Base-by-base conservation (phyloP, 202 grass and related monocot species). In the Carex sylvatica region DNA sequence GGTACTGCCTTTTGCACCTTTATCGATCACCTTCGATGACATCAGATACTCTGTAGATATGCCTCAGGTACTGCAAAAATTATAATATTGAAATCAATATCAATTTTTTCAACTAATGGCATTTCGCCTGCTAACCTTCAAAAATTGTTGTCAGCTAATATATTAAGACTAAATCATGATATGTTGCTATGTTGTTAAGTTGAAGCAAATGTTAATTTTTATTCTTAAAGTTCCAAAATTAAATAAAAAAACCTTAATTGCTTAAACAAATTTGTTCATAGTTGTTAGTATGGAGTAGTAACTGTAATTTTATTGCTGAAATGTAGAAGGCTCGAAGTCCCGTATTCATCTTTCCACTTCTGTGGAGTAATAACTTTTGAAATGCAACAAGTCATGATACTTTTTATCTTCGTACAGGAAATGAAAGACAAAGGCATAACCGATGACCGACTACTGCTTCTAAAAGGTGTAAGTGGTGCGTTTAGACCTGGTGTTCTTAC, bases 401-500 rank as follows among this genome's bases (percentile, higher is more conserved):
- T 26, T 47, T 46, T 83, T 20, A 64, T 64, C 20, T 80, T 22
- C 33, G 10, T 40, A 67, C 65, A 98, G 95, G 95, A 98, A 88
- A 98, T 98, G 92, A 94, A 91, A 86, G 89, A 89, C 2, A 85
- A 91, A 85, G 87, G 90, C 78, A 72, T 94, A 38, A 85, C 76
- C 30, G 84, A 95, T 65, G 87, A 93, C 28, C 79, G 90, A 26
- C 70, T 98, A 55, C 56, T 95, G 33, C 84, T 98, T 33, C 65
- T 98, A 68, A 98, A 98, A 84, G 90, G 90, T 78, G 90, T 95
- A 15, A 91, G 92, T 9, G 95, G 95, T 74, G 90, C 95, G 61
- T 98, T 98, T 75, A 94, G 92, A 81, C 92, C 90, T 1, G 92
- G 95, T 82, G 95, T 98, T 85, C 86, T 98, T 24, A 98, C 95